Evolutionary conservation across 139 green algal genomes (phyloP).

Genomic region (Chlamydomonas eustigma): DNA sequence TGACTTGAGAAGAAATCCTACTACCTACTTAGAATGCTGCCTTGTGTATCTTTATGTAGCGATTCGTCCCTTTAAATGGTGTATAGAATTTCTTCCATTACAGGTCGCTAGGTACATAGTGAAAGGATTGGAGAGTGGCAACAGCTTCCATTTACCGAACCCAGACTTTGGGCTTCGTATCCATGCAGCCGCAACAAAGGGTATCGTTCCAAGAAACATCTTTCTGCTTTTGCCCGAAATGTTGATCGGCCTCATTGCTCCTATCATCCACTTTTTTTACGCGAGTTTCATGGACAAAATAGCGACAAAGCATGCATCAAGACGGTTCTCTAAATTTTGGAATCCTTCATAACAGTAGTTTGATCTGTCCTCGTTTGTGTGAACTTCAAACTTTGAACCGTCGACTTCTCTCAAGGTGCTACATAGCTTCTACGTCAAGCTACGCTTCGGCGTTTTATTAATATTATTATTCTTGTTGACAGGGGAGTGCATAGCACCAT

Average conservation of each 20-base stretch:
- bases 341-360: too few relatives aligned
- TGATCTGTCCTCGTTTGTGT: too few relatives aligned
- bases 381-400: too few relatives aligned
- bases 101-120: conserved; percentile 1
- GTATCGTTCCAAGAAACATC: conserved; percentile 35
- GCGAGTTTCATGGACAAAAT: conserved; percentile 25
- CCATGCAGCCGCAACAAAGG: conserved; percentile 4
- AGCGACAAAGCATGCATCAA: neutral
- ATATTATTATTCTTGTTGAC: too few relatives aligned
- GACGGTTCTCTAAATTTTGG: conserved; percentile 24
- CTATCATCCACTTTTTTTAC: conserved; percentile 23
- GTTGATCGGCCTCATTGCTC: conserved; percentile 12
- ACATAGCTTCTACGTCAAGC: too few relatives aligned
- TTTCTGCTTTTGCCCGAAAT: conserved; percentile 19
- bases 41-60: neutral
- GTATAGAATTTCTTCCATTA: neutral
- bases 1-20: neutral
- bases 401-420: too few relatives aligned
- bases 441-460: too few relatives aligned
- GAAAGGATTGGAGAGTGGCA: conserved; percentile 18
- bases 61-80: neutral
- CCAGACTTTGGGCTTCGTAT: conserved; percentile 40
- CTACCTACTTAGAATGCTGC: neutral
- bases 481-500: too few relatives aligned
- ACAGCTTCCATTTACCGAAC: conserved; percentile 57